phyloP scores from a whole-genome alignment of 78 protist genomes.

The Blattamonas nauphoetae region DNA sequence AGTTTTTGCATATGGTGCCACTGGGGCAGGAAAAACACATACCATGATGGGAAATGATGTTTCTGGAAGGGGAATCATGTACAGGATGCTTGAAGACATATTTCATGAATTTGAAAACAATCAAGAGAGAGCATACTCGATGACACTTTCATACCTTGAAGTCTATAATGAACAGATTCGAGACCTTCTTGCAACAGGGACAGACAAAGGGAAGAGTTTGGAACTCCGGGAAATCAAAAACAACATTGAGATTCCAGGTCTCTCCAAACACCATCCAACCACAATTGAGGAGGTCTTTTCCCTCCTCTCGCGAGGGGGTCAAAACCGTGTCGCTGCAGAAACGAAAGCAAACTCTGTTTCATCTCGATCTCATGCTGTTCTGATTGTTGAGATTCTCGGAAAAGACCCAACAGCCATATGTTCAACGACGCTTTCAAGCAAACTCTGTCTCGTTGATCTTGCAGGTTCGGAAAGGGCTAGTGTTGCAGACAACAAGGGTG shows the following conservation, averaged over 20 bases:
- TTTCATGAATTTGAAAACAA: conserved; percentile 39
- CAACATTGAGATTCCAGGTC: conserved; percentile 16
- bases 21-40: conserved; percentile 60
- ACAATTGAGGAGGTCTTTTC: neutral
- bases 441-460: conserved; percentile 70
- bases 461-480: conserved; percentile 87
- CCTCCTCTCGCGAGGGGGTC: conserved; percentile 56
- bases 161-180: conserved; percentile 78
- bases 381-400: conserved; percentile 42
- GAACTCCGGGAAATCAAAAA: conserved; percentile 61
- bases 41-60: conserved; percentile 58
- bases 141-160: conserved; percentile 57
- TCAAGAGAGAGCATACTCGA: neutral
- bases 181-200: conserved; percentile 45
- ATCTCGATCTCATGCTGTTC: conserved; percentile 86
- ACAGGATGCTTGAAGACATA: conserved; percentile 63
- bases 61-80: conserved; percentile 70
- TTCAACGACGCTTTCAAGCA: too few relatives aligned
- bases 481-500: conserved; percentile 59
- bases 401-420: neutral
- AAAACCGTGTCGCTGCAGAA: conserved; percentile 40
- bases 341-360: conserved; percentile 74
- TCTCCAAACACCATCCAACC: neutral
- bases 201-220: conserved; percentile 3
- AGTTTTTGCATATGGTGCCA: conserved; percentile 58